Evolutionary conservation across 2,329 filamentous ascomycete genomes (phyloP).

Genomic region (Cladosporium colombiae): DNA sequence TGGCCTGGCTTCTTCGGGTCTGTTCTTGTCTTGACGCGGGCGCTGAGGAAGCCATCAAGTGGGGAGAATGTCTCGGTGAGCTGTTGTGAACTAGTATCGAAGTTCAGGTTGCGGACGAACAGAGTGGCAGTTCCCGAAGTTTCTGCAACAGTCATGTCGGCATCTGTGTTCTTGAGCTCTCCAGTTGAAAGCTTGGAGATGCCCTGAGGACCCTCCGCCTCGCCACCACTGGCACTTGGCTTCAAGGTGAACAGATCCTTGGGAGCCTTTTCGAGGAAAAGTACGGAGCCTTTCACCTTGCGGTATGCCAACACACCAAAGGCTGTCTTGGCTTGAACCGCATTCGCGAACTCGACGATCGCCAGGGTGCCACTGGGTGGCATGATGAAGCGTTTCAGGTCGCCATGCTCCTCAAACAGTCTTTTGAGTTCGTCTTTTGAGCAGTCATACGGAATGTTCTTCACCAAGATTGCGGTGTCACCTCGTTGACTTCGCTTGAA

Average conservation of each 20-base stretch:
- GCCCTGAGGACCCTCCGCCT: conserved; percentile 36
- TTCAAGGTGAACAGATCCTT: conserved; percentile 68
- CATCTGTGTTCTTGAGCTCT: conserved; percentile 62
- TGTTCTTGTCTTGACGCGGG: conserved; percentile 86
- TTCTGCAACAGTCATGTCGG: conserved; percentile 55
- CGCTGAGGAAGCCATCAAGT: conserved; percentile 84
- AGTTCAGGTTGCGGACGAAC: conserved; percentile 93
- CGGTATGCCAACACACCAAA: conserved; percentile 86
- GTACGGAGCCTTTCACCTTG: conserved; percentile 83
- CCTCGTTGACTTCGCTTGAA: conserved; percentile 85
- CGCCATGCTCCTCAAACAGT: conserved; percentile 83
- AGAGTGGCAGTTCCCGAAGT: conserved; percentile 66
- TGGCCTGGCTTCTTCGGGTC: conserved; percentile 90
- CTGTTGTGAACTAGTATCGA: conserved; percentile 75
- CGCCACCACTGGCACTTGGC: conserved; percentile 24
- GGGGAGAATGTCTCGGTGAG: conserved; percentile 77
- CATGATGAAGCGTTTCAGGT: conserved; percentile 81
- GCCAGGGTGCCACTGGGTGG: conserved; percentile 91
- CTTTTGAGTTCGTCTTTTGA: conserved; percentile 74
- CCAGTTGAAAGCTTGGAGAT: conserved; percentile 64
- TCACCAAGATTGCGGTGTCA: conserved; percentile 84
- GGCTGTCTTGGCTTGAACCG: conserved; percentile 77
- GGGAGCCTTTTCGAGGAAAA: conserved; percentile 93
- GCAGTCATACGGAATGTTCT: conserved; percentile 89
- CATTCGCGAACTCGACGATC: conserved; percentile 82